Evolutionary conservation across 805 yeast species (phyloP), one percentile per base, ranked within the genome.

Genomic region (Candida taoyuanica): DNA sequence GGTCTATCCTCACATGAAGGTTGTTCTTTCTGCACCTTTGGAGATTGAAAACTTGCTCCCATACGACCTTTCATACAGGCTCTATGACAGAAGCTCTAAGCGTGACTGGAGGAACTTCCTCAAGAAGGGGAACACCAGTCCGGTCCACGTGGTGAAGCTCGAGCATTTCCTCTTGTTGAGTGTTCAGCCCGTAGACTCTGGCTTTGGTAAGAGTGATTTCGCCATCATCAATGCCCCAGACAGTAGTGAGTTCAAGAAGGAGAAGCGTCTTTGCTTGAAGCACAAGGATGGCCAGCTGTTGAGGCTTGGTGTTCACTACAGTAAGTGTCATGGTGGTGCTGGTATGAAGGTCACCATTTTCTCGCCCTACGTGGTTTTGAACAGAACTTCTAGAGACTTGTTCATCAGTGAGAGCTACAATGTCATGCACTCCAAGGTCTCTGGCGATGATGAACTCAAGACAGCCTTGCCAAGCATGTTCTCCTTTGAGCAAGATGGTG

Each of bases 41-140:
- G 85, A 85, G 49, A 68, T 93, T 41, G 88, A 85, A 48, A 93
- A 93, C 53, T 64, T 87, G 36, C 59, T 94, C 34, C 98, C 99
- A 0, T 84, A 73, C 55, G 95, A 85, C 50, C 60, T 91, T 31
- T 68, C 74, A 15, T 87, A 83, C 62, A 68, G 83, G 40, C 68
- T 93, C 12, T 84, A 82, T 58, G 93, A 88, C 56, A 85, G 85
- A 52, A 78, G 77, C 16, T 67, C 78, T 25, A 73, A 73, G 37
- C 73, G 72, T 42, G 89, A 81, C 40, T 78, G 88, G 81, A 71
- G 69, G 37, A 80, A 81, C 18, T 54, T 59, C 9, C 63, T 94
- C 29, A 63, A 64, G 31, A 75, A 76, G 48, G 95, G 95, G 4
- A 75, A 69, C 7, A 70, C 74, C n/a, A 68, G 81, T 16, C 79